Evolutionary conservation across 805 yeast genomes (phyloP).

Genomic region (Candida nitratophila): DNA sequence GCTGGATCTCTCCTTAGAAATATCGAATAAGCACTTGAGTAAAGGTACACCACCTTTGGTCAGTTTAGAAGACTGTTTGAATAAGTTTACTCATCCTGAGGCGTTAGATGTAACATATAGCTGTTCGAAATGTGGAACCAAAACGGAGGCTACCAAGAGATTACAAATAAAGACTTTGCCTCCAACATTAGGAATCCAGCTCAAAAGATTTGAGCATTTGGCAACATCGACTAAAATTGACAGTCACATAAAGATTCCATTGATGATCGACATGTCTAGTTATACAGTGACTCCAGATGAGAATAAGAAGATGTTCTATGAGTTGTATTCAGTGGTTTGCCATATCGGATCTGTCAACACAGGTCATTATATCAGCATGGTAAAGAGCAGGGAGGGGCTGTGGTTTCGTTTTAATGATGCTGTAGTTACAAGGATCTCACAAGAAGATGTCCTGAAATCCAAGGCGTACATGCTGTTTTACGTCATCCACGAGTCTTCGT

Average conservation of each 20-base stretch:
- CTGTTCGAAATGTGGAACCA: conserved; percentile 59
- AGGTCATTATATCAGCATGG: conserved; percentile 84
- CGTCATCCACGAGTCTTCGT: conserved; percentile 37
- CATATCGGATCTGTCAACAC: conserved; percentile 93
- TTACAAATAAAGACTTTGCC: conserved; percentile 65
- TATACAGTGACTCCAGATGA: conserved; percentile 30
- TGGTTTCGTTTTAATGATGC: conserved; percentile 96
- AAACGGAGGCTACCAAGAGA: conserved; percentile 65
- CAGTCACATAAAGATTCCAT: conserved; percentile 64
- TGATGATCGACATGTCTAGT: conserved; percentile 61
- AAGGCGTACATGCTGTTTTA: conserved; percentile 80
- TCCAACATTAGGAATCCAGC: conserved; percentile 73
- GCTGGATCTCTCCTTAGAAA: conserved; percentile 81
- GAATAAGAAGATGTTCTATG: conserved; percentile 46
- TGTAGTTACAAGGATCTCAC: conserved; percentile 58
- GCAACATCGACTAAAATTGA: conserved; percentile 65
- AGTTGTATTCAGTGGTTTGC: conserved; percentile 78
- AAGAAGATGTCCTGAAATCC: conserved; percentile 57
- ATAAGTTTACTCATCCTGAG: conserved; percentile 73
- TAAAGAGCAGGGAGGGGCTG: conserved; percentile 62
- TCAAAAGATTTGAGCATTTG: conserved; percentile 71
- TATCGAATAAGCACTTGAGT: conserved; percentile 30
- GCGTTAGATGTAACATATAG: conserved; percentile 64
- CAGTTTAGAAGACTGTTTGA: conserved; percentile 56
- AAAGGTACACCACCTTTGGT: conserved; percentile 15